These are phyloP conservation scores for Eucalyptus globulus DNA, from an alignment of 345 rosid genomes.

Conservation along the genomic window DNA sequence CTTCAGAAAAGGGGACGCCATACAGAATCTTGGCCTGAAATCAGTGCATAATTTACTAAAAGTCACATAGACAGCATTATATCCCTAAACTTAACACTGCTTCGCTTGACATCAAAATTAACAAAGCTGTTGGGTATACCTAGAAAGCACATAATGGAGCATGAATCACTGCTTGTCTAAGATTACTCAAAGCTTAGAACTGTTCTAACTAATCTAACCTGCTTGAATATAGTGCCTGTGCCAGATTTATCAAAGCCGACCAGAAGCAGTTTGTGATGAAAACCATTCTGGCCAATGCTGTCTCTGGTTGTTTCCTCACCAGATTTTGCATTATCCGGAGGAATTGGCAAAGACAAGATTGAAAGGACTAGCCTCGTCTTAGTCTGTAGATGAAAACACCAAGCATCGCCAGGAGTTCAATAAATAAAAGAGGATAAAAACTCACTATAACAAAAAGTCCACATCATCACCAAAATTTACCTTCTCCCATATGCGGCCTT, in stretches of 20 bases:
- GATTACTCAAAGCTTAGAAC: neutral
- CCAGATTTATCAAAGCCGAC: conserved; percentile 72
- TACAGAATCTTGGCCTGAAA: conserved; percentile 74
- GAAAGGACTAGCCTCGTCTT: conserved; percentile 25
- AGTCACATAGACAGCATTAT: neutral
- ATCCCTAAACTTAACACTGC: neutral
- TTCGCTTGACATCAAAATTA: neutral
- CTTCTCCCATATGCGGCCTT: conserved; percentile 57
- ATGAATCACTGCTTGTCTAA: neutral
- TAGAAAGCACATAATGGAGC: neutral
- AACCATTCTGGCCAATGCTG: conserved; percentile 7
- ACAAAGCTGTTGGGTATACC: neutral
- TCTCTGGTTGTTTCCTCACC: conserved; percentile 12
- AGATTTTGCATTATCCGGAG: conserved; percentile 12
- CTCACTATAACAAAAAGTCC: neutral
- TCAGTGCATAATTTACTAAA: neutral
- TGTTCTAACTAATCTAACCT: conserved; percentile 22
- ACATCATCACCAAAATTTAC: conserved; percentile 7
- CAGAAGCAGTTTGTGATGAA: conserved; percentile 46
- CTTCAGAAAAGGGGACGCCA: conserved; percentile 62
- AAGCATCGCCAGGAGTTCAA: neutral
- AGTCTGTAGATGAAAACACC: conserved; percentile 15
- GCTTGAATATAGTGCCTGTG: conserved; percentile 74
- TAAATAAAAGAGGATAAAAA: neutral
- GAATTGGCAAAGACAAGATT: conserved; percentile 52